A percentile compares a stretch with the other conserved stretches of the same genome.
Conservation (phyloP, 306 rosid genomes). For the Lathyrus oleraceus region DNA sequence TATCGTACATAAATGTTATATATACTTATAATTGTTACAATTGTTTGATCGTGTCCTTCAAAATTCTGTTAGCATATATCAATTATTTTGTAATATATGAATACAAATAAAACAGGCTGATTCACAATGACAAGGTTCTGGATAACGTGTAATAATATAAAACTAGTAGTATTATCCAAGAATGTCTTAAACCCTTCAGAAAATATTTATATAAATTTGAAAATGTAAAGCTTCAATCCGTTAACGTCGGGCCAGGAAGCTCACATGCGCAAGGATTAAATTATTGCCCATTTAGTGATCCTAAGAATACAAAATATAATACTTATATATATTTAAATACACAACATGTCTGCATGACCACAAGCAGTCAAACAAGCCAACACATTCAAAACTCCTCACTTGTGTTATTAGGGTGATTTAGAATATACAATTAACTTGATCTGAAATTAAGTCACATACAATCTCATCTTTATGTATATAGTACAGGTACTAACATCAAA, state of each 20-base stretch:
- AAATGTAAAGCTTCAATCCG: conserved; percentile 14
- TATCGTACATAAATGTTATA: too few species aligned
- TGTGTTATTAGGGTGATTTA: neutral
- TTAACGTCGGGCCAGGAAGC: neutral
- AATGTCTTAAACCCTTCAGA: neutral
- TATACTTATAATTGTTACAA: too few species aligned
- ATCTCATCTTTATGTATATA: conserved; percentile 16
- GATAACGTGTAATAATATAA: neutral
- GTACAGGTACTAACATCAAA: neutral
- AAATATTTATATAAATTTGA: too few species aligned
- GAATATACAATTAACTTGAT: too few species aligned
- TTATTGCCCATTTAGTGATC: neutral
- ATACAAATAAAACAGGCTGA: too few species aligned
- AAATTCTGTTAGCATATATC: too few species aligned
- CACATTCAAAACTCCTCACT: neutral
- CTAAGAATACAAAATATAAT: too few species aligned
- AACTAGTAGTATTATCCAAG: neutral
- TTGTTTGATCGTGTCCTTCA: too few species aligned
- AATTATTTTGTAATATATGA: too few species aligned
- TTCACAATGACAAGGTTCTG: too few species aligned
- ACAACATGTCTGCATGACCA: conserved; percentile 28
- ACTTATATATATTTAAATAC: neutral
- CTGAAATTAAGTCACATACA: neutral
- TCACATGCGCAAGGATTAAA: conserved; percentile 17
- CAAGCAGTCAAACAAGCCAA: neutral